A percentile compares a stretch with the other conserved stretches of the same genome.
Conservation (phyloP, 2,329 filamentous ascomycete genomes). For the Parastagonospora nodorum region DNA sequence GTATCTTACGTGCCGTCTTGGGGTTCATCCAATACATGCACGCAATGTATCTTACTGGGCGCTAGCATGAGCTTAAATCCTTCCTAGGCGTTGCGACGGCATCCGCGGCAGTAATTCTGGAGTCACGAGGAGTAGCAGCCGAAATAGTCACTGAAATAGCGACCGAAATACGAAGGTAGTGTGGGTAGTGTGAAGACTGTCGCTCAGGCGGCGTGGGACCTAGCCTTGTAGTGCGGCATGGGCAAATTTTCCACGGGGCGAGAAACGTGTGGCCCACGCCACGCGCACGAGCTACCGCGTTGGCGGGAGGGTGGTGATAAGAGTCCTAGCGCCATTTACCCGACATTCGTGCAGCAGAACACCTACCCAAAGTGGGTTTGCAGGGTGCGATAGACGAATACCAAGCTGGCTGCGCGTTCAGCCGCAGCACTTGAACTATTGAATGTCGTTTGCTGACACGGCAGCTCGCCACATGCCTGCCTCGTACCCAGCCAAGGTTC, state of each 20-base stretch:
- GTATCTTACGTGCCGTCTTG: not conserved
- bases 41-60: not conserved
- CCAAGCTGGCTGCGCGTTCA: not conserved
- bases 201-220: too few relatives aligned
- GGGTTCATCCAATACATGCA: slow-evolving; percentile 1
- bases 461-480: not conserved
- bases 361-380: not conserved
- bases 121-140: too few relatives aligned
- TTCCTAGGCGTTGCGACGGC: too few relatives aligned
- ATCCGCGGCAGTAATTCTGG: too few relatives aligned
- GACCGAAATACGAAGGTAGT: too few relatives aligned
- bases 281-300: not conserved
- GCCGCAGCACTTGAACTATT: slow-evolving; percentile 1
- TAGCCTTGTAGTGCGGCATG: too few relatives aligned
- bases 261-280: not conserved
- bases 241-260: not conserved
- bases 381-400: not conserved
- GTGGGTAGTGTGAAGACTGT: too few relatives aligned
- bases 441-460: not conserved
- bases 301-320: not conserved
- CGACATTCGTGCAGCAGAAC: not conserved
- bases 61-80: not conserved
- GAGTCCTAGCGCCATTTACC: not conserved
- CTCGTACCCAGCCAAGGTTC: not conserved
- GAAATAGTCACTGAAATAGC: too few relatives aligned